Evolutionary conservation across 1,284 basidiomycete species (phyloP).

Genomic region (Takashimella tepidaria): DNA sequence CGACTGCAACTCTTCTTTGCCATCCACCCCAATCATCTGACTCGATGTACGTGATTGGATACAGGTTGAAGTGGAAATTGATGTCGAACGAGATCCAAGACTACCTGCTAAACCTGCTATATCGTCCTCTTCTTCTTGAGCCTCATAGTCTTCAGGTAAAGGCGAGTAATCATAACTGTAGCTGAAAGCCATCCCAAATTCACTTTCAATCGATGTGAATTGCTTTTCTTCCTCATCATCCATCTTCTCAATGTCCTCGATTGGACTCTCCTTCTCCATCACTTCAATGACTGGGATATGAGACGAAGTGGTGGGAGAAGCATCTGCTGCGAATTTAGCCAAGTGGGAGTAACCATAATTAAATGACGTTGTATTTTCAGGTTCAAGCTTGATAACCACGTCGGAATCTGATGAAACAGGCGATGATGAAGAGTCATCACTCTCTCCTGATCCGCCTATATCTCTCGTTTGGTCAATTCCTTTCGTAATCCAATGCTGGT

Average conservation of each 20-base stretch:
- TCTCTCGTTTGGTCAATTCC: no score
- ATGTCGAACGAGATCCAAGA: not conserved
- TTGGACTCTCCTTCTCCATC: no score
- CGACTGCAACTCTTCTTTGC: conserved; percentile 7
- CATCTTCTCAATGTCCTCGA: no score
- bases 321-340: no score
- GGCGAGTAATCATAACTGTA: conserved; percentile 35
- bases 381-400: not conserved
- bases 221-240: no score
- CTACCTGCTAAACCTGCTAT: not conserved
- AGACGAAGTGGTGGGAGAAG: no score
- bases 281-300: no score
- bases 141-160: conserved; percentile 38
- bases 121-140: conserved; percentile 35
- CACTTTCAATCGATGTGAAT: no score
- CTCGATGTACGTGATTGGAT: not conserved
- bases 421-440: not conserved
- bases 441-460: no score
- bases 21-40: not conserved
- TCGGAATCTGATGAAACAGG: not conserved
- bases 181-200: not conserved
- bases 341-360: no score
- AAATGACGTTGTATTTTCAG: no score
- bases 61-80: not conserved
- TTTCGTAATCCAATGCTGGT: no score